Evolutionary conservation across 306 rosid species (phyloP).

Genomic region (Cucumis hystrix): DNA sequence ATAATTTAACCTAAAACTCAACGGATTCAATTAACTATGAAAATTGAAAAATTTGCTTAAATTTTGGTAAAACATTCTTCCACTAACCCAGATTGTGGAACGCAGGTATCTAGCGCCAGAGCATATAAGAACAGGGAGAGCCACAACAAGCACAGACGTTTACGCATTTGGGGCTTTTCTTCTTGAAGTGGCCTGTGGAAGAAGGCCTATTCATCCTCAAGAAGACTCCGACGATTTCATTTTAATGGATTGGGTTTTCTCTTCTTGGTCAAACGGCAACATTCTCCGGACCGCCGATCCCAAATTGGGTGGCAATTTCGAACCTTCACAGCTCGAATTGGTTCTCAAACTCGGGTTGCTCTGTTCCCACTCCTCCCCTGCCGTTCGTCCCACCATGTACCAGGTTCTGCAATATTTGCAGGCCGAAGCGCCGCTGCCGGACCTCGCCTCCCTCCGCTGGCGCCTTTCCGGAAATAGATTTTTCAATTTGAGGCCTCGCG

Average conservation of each 20-base stretch:
- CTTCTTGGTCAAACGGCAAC: constrained; percentile 25
- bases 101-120: constrained; percentile 48
- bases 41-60: too few relatives aligned
- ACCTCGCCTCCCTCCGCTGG: not conserved
- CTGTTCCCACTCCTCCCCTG: constrained; percentile 34
- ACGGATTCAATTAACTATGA: too few relatives aligned
- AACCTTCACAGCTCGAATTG: constrained; percentile 26
- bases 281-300: constrained; percentile 38
- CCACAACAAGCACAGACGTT: constrained; percentile 43
- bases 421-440: constrained; percentile 13
- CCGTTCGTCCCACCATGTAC: constrained; percentile 47
- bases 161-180: constrained; percentile 57
- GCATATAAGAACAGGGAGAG: constrained; percentile 43
- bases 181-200: constrained; percentile 59
- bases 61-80: too few relatives aligned
- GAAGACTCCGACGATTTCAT: constrained; percentile 17
- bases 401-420: constrained; percentile 40
- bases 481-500: not conserved
- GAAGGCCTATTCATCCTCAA: constrained; percentile 38
- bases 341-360: constrained; percentile 46
- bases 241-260: constrained; percentile 44
- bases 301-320: constrained; percentile 24
- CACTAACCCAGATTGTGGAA: not conserved
- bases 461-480: not conserved
- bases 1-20: too few relatives aligned